Evolutionary conservation across 805 yeast genomes (phyloP).

Genomic region (Wickerhamiella kazuoi): DNA sequence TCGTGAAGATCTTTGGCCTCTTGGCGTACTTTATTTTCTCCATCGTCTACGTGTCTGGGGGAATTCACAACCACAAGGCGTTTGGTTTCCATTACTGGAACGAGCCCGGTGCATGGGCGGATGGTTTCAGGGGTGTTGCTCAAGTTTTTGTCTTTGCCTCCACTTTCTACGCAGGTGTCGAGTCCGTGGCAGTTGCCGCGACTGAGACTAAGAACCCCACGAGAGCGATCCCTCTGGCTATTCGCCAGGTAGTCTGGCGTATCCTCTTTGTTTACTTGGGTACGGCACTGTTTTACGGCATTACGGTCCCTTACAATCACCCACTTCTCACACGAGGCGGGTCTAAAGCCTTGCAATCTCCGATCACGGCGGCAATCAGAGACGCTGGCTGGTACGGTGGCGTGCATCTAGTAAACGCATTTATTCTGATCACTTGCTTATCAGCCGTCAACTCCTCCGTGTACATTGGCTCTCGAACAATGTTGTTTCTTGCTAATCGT

Average conservation of each 20-base stretch:
- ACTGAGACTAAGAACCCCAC: conserved; percentile 46
- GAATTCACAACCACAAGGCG: conserved; percentile 32
- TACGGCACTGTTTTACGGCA: conserved; percentile 38
- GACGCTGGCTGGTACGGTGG: conserved; percentile 37
- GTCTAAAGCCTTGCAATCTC: conserved; percentile 33
- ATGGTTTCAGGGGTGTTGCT: conserved; percentile 29
- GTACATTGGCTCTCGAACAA: conserved; percentile 50
- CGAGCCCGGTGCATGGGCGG: conserved; percentile 30
- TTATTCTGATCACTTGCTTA: conserved; percentile 43
- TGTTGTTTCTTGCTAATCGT: conserved; percentile 44
- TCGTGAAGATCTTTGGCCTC: conserved; percentile 39
- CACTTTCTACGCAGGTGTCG: conserved; percentile 43
- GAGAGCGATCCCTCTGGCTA: conserved; percentile 42
- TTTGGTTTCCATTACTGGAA: conserved; percentile 46
- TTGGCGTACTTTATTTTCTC: conserved; percentile 39
- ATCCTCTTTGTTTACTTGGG: conserved; percentile 40
- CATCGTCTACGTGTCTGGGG: conserved; percentile 39
- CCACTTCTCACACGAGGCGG: conserved; percentile 25
- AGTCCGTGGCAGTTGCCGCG: conserved; percentile 45
- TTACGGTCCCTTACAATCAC: conserved; percentile 41
- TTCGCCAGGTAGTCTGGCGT: conserved; percentile 39
- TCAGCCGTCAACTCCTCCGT: conserved; percentile 56
- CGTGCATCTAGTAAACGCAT: conserved; percentile 40
- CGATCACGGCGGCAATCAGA: conserved; percentile 31
- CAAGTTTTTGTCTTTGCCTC: conserved; percentile 39